These are phyloP conservation scores for Lablab purpureus DNA, from an alignment of 306 rosid species.

Conservation along the genomic window DNA sequence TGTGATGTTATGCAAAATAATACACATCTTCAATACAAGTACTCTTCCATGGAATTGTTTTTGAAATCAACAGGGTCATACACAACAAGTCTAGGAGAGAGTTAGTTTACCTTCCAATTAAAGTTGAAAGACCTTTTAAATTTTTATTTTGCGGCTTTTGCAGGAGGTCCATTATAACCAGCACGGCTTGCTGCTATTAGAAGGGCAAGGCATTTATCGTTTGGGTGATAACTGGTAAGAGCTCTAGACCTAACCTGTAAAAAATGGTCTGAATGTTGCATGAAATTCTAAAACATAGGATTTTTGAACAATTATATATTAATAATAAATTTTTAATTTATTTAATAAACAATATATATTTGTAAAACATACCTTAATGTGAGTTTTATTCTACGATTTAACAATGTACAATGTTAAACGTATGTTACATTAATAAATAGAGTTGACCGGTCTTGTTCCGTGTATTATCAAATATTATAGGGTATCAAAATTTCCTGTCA, in stretches of 20 bases:
- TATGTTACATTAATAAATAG: background rate
- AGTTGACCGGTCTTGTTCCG: background rate
- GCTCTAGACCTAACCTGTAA: slow-evolving; percentile 24
- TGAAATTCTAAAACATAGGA: slow-evolving; percentile 5
- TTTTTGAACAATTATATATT: background rate
- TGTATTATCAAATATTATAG: background rate
- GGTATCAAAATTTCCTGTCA: background rate
- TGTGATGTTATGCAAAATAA: background rate
- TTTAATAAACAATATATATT: background rate
- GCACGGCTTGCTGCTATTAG: slow-evolving; percentile 91
- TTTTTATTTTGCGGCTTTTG: slow-evolving; percentile 43
- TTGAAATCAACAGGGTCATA: background rate
- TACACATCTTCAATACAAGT: background rate
- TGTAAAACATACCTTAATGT: background rate
- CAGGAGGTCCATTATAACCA: slow-evolving; percentile 98
- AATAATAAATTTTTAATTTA: too few species aligned
- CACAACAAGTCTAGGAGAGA: background rate
- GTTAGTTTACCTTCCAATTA: slow-evolving; percentile 21
- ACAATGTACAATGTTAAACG: background rate
- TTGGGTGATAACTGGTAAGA: slow-evolving; percentile 93
- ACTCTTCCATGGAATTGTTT: slow-evolving; percentile 10
- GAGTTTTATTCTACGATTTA: background rate
- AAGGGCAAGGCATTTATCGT: slow-evolving; percentile 95
- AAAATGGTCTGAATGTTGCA: slow-evolving; percentile 23
- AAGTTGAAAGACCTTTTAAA: background rate